Conservation (phyloP, 768 basidiomycete species). For the Auriculariales sp. region DNA sequence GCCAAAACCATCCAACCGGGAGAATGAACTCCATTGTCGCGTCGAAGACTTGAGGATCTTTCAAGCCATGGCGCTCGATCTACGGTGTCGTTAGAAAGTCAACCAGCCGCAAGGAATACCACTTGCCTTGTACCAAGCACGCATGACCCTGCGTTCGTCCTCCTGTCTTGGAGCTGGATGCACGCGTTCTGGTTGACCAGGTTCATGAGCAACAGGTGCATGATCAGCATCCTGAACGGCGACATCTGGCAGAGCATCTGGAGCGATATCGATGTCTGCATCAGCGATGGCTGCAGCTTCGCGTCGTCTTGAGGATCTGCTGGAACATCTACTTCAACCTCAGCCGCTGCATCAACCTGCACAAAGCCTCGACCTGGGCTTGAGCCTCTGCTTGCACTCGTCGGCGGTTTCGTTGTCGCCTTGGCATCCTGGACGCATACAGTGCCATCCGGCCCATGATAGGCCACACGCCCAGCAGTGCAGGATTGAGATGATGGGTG, state of each 20-base stretch:
- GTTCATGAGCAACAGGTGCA: too few relatives aligned
- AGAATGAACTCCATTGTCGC: conserved; percentile 6
- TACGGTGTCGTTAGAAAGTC: background rate
- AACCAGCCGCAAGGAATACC: background rate
- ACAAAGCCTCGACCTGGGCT: conserved; percentile 5
- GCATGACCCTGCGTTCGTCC: background rate
- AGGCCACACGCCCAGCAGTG: conserved; percentile 76
- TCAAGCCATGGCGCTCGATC: background rate
- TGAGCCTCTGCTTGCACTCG: conserved; percentile 6
- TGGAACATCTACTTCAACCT: background rate
- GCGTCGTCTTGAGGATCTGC: background rate
- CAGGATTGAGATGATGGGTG: conserved; percentile 56
- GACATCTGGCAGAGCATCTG: conserved; percentile 27
- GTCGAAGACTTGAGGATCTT: conserved; percentile 1
- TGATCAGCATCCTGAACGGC: too few relatives aligned
- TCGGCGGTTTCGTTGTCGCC: too few relatives aligned
- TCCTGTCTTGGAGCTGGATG: background rate
- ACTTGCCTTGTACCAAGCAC: background rate
- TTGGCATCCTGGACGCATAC: conserved; percentile 27
- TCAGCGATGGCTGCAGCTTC: background rate
- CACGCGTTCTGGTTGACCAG: too few relatives aligned
- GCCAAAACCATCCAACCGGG: conserved; percentile 23
- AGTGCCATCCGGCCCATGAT: conserved; percentile 63
- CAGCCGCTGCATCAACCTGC: background rate
- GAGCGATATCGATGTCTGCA: conserved; percentile 25